Evolutionary conservation across 2,329 filamentous ascomycete species (phyloP).

Genomic region (Monilinia polystroma): DNA sequence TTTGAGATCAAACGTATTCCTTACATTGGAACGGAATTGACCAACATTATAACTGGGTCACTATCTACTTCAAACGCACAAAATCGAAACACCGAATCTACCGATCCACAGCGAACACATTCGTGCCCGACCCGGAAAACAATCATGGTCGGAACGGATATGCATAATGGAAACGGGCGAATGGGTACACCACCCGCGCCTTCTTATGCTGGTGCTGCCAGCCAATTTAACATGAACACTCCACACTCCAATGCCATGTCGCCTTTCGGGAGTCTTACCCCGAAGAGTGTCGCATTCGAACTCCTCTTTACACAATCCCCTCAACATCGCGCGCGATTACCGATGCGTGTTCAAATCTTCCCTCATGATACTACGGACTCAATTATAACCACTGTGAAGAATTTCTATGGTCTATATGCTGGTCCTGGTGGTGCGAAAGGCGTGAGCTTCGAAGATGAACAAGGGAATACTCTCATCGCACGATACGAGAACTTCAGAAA

Average conservation of each 20-base stretch:
- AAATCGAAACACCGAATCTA: constrained; percentile 32
- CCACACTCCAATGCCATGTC: constrained; percentile 37
- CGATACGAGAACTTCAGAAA: constrained; percentile 93
- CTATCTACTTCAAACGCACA: constrained; percentile 32
- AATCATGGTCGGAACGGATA: constrained; percentile 35
- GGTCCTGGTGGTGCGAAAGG: constrained; percentile 67
- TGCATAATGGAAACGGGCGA: constrained; percentile 31
- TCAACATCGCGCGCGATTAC: constrained; percentile 70
- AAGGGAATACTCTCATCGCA: constrained; percentile 88
- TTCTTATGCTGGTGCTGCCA: constrained; percentile 28
- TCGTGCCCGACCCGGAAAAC: constrained; percentile 36
- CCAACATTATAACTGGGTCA: constrained; percentile 32
- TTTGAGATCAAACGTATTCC: constrained; percentile 20
- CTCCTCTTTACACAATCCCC: constrained; percentile 67
- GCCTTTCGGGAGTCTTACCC: constrained; percentile 43
- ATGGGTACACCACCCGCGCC: constrained; percentile 37
- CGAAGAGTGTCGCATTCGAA: constrained; percentile 79
- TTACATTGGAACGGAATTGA: constrained; percentile 31
- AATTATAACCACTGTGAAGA: constrained; percentile 97
- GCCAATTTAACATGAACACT: constrained; percentile 33
- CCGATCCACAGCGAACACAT: constrained; percentile 30
- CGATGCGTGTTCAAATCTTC: constrained; percentile 88
- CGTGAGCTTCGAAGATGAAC: constrained; percentile 90
- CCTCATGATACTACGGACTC: constrained; percentile 96
- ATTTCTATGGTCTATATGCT: constrained; percentile 96